Conservation (phyloP, 2,329 filamentous ascomycete species). For the Fusarium caatingaense region DNA sequence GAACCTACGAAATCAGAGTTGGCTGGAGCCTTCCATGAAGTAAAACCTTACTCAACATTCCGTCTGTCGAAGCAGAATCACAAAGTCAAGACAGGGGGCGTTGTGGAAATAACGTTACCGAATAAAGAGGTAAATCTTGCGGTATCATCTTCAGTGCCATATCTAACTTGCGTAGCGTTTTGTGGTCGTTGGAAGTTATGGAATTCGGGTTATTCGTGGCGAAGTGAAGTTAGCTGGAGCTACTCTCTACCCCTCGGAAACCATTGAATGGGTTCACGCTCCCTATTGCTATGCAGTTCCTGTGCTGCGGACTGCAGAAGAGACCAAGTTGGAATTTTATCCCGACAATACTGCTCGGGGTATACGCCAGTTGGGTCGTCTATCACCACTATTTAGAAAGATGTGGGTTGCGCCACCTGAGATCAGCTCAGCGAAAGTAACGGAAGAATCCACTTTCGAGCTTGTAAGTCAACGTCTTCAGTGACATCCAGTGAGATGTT, state of each 20-base stretch:
- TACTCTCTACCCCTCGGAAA: constrained; percentile 62
- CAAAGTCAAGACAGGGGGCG: constrained; percentile 53
- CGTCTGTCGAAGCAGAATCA: constrained; percentile 59
- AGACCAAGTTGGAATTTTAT: constrained; percentile 65
- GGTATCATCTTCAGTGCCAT: background rate
- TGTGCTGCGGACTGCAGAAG: constrained; percentile 67
- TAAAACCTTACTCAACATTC: constrained; percentile 59
- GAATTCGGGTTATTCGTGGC: constrained; percentile 70
- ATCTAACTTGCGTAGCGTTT: constrained; percentile 61
- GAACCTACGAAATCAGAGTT: constrained; percentile 7
- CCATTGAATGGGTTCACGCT: constrained; percentile 69
- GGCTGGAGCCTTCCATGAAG: constrained; percentile 1
- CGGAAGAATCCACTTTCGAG: constrained; percentile 55
- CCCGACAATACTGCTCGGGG: constrained; percentile 61
- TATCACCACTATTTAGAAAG: constrained; percentile 74
- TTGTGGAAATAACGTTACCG: constrained; percentile 56
- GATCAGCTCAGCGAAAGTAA: constrained; percentile 27
- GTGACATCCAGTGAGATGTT: background rate
- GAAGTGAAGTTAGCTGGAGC: constrained; percentile 74
- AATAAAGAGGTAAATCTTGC: constrained; percentile 60
- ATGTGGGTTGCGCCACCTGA: constrained; percentile 69
- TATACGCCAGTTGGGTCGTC: constrained; percentile 64
- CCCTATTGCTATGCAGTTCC: constrained; percentile 77
- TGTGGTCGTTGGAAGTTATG: constrained; percentile 75
- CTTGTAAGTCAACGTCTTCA: constrained; percentile 56